Base-by-base conservation (phyloP, 768 basidiomycete species). In the Pulveroboletus sp. region DNA sequence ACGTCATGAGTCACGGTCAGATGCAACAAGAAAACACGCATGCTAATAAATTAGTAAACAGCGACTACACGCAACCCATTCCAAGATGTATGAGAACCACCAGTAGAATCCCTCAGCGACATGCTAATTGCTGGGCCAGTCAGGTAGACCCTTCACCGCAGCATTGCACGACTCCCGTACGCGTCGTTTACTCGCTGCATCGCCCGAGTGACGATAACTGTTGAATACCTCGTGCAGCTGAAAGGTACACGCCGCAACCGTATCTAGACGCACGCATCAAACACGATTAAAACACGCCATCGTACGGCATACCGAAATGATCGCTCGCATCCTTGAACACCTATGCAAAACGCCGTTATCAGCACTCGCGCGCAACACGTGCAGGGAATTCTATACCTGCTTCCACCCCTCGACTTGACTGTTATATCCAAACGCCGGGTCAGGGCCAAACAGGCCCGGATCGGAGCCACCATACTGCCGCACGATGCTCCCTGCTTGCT, bases 91-190 rank as follows among this genome's bases (percentile, higher is more conserved):
- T 33, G 24, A 34, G 27, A 13, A 42, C 35, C 16, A 24, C 23
- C 8, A 29, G 36, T 27, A n/a, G n/a, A n/a, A 12, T 21, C 49
- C 41, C 33, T 20, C 14, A 40, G 46, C 17, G 27, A 25, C 11
- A n/a, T 24, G 12, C 35, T 61, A 65, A 38, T 60, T 61, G 17
- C 52, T 68, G 0, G 89, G 89, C 82, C 84, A 91, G 50, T 86
- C 85, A 2, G 89, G 88, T n/a, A 90, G 66, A 35, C 75, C 75
- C 34, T 74, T 73, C 39, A 91, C 63, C 6, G 89, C 85, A 12
- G 87, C 86, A 59, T 91, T 91, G 42, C 82, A 83, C 4, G 84
- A 81, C 64, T 91, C 87, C 27, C 86, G 79, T 10, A 91, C 89
- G 20, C 87, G 80, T 19, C 74, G 74, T 64, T 88, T 90, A 59